Base-by-base conservation (phyloP, 139 green algal genomes). In the Coccomyxa sp. region DNA sequence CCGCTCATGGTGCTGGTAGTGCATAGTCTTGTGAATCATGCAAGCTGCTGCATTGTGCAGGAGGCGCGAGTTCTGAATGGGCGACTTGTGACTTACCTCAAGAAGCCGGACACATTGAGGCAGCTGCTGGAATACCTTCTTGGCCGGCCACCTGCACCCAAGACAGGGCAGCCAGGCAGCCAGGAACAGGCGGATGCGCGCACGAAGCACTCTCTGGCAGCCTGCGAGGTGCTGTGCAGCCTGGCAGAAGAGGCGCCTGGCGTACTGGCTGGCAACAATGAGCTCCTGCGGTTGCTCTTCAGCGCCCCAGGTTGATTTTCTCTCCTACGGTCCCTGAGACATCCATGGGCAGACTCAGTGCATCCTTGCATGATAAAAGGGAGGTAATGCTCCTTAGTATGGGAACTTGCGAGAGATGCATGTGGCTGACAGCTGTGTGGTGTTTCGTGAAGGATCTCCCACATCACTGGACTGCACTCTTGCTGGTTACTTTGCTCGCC, bases 181-280 rank as follows among this genome's bases (percentile, higher is more conserved):
- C 88, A 93, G 81, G 66, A 87, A 15, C 91, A 96, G 81, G 88
- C 91, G 51, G 95, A 95, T 79, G 85, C 87, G 38, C 86, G 88
- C 16, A 95, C 93, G 90, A 98, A 95, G 91, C 98, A 98, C 88
- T 93, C 96, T 16, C 99, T 97, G 84, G 91, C 96, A 0, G 91
- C 96, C 4, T 99, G 96, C 86, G 96, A 99, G 86, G 90, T 74
- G 57, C 45, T 63, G 11, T 63, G n/a, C 28, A 80, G 28, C 30
- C 28, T 58, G 30, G 30, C 30, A 60, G 76, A 71, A 9, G 63
- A 71, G 38, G 16, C 68, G 78, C 27, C 23, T 66, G 31, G 17
- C 60, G 30, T 31, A 3, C 59, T 63, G 31, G 77, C 18, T 1
- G 32, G 60, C 31, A 81, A 81, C 80, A 78, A 77, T 99, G 67